A percentile compares a stretch with the other conserved stretches of the same genome.
phyloP scores from a whole-genome alignment of 2,329 filamentous ascomycete genomes.

The Capronia coronata region DNA sequence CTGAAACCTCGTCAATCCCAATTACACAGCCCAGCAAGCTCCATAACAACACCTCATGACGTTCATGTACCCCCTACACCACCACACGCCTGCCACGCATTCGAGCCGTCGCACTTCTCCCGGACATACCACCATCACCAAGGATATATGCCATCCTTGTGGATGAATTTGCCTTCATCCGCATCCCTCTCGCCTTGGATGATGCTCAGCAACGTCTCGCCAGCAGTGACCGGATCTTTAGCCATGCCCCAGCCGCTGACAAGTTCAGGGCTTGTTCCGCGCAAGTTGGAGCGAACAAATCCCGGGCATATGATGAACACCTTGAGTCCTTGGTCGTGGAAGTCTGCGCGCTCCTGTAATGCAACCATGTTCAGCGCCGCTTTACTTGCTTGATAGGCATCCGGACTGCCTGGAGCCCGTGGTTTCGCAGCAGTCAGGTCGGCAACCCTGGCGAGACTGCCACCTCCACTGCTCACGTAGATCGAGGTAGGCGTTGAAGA shows the following conservation, averaged over 20 bases:
- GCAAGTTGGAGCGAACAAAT: slow-evolving; percentile 42
- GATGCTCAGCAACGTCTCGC: slow-evolving; percentile 37
- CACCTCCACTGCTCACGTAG: slow-evolving; percentile 34
- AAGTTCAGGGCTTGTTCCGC: slow-evolving; percentile 32
- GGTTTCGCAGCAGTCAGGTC: slow-evolving; percentile 23
- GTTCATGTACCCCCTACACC: no score
- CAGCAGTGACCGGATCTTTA: slow-evolving; percentile 35
- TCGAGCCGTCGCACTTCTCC: no score
- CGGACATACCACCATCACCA: slow-evolving; percentile 5
- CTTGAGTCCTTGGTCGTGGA: slow-evolving; percentile 43
- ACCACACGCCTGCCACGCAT: no score
- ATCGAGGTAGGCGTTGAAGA: slow-evolving; percentile 32
- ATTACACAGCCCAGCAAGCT: no score
- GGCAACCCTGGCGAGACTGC: slow-evolving; percentile 26
- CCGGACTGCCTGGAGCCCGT: slow-evolving; percentile 36
- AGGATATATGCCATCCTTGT: slow-evolving; percentile 15
- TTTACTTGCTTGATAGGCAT: slow-evolving; percentile 16
- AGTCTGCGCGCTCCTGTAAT: slow-evolving; percentile 41
- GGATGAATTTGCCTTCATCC: slow-evolving; percentile 33
- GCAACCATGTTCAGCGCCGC: slow-evolving; percentile 46
- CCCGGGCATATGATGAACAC: slow-evolving; percentile 45
- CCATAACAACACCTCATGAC: no score
- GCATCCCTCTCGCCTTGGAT: slow-evolving; percentile 39
- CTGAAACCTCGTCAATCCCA: no score
- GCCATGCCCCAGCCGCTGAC: slow-evolving; percentile 27